Evolutionary conservation across 208 protist species (phyloP), one percentile per base, ranked within the genome.

Genomic region (Trypanosoma rangeli): DNA sequence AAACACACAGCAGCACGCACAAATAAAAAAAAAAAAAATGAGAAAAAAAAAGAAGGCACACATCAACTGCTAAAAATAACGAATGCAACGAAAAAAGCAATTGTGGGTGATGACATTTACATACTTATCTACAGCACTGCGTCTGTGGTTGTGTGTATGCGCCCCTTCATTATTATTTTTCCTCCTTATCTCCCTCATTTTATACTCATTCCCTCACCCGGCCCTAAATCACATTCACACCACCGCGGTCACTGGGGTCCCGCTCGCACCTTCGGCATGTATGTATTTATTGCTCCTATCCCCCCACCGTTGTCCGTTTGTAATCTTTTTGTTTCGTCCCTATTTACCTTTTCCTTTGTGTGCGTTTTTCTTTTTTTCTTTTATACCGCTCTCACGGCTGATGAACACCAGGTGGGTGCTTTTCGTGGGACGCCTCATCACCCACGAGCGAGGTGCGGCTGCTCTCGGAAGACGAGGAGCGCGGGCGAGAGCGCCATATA

Each of bases 71-170:
- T 37, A 60, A 26, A 53, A n/a, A 70, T 20, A 61, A 35, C 44
- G 9, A 69, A 49, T 31, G n/a, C 29, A 60, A 61, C 48, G 59
- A 69, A 69, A 58, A 60, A 67, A 56, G n/a, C 48, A 33, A 20
- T 15, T 65, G 50, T 35, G 9, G 3, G 22, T 65, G n/a, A 12
- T 7, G 9, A 46, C 18, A 42, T 37, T 37, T 37, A 37, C 7
- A 37, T 37, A 37, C 33, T 37, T 37, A 7, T 7, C 48, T 13
- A 52, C 15, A 52, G 9, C n/a, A 15, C 31, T 4, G 58, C 20
- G 42, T 22, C 58, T 31, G 22, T 31, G 16, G 13, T 31, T 58
- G 18, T 61, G 24, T 22, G 33, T 33, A 33, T 33, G 56, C 1
- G 5, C 9, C n/a, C n/a, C 48, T 52, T 24, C 48, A 26, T 4